Evolutionary conservation across 2,329 filamentous ascomycete genomes (phyloP).

Genomic region (Phialophora expanda): DNA sequence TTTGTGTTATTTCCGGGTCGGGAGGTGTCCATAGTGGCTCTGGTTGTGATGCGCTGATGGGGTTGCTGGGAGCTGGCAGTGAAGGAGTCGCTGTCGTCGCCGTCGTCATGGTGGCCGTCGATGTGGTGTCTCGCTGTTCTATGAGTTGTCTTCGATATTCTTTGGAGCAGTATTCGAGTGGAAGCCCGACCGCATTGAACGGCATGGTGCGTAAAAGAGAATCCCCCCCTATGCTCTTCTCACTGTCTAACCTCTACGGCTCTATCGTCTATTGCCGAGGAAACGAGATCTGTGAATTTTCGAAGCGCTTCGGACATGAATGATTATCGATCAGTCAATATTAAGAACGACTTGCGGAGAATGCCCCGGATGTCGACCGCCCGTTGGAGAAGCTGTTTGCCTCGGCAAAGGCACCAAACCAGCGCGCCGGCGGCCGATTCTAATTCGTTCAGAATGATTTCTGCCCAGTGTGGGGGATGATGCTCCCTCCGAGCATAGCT

Average conservation of each 20-base stretch:
- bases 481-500: too few relatives aligned
- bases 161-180: constrained; percentile 20
- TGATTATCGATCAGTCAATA: not conserved
- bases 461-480: too few relatives aligned
- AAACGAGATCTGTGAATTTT: not conserved
- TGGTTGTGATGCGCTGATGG: not conserved
- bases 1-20: constrained; percentile 34
- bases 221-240: not conserved
- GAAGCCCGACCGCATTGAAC: constrained; percentile 22
- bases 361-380: not conserved
- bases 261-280: not conserved
- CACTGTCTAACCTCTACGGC: not conserved
- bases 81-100: not conserved
- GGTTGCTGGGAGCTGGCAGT: too few relatives aligned
- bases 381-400: not conserved
- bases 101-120: not conserved
- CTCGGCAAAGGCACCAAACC: not conserved
- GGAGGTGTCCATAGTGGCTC: constrained; percentile 31
- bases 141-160: constrained; percentile 16
- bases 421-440: not conserved
- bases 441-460: not conserved
- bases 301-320: not conserved
- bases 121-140: not conserved
- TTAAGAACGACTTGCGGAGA: not conserved
- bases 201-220: not conserved